Evolutionary conservation across 345 rosid species (phyloP), one percentile per base, ranked within the genome.

Genomic region (Lumnitzera racemosa): DNA sequence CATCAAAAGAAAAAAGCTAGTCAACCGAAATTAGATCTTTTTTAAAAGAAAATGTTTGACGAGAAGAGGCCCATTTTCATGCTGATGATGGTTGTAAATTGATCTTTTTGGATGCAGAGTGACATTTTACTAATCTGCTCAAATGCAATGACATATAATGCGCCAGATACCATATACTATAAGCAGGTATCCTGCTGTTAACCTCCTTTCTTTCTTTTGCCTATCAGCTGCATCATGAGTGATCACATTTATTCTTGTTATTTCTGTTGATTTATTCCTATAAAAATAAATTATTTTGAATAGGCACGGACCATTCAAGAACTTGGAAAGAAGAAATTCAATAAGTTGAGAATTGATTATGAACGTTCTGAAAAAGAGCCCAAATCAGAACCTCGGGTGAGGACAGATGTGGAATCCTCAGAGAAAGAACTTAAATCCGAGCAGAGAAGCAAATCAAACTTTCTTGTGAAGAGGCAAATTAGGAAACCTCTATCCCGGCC

Each of bases 81-180:
- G 10, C 43, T 9, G 11, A 36, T 36, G 11, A 36, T 36, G 43
- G 7, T 9, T 36, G 43, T 49, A 52, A 65, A 49, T 24, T 70
- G 51, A 47, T 51, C 70, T 66, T 73, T 53, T 74, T 75, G 14
- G 59, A 53, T 83, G 83, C 86, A 89, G 96, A 79, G 81, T 58
- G 96, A 89, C 47, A 70, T 86, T 53, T 78, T 82, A 64, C 69
- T 86, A 58, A 84, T 89, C 67, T 89, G 94, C 83, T 80, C 94
- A 59, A 89, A 89, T 67, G 94, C 96, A 46, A 86, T 86, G 96
- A 82, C 70, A 70, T 89, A 89, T 62, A 89, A 89, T 79, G 68
- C 87, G 11, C 67, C 90, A 11, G 96, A 86, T 58, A 86, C 94
- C 7, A 63, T 86, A 36, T 89, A 89, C 81, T 61, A 89, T 69